Evolutionary conservation across 331 rosid species (phyloP), one percentile per base, ranked within the genome.

Genomic region (Stylosanthes scabra): DNA sequence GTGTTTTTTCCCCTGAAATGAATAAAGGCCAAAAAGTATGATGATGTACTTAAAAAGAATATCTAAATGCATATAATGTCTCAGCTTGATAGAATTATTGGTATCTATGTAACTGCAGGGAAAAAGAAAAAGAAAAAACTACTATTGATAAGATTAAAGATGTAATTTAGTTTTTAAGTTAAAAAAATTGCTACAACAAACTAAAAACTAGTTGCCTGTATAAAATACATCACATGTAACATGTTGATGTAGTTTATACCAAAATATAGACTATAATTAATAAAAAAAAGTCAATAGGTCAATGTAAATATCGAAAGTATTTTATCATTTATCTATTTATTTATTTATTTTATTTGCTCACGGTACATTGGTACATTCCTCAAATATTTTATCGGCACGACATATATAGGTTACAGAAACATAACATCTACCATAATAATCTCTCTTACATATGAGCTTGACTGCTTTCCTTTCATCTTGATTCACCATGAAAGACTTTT

Each of bases 371-470:
- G 5, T 11, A 28, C 57, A 8, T n/a, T 37, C 60, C 1, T 20
- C 25, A 20, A 20, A 20, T 20, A 20, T 20, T 20, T 20, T 20
- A 20, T 20, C 25, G 45, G 34, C 59, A 46, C 34, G 50, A 6
- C 68, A 72, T 29, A 15, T 8, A 31, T 8, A 3, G 25, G 58
- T 16, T 62, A 25, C 61, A 74, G 71, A 63, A 54, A 54, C 57
- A 41, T 74, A 57, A 50, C 37, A 63, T 31, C 64, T 13, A 63
- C 8, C 42, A 50, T 62, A 20, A 45, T 46, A 12, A 40, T 70
- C 12, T 56, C 15, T 13, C 46, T 9, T 61, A 14, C 29, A 8
- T 73, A 64, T 28, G 62, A 72, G 7, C 27, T 20, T 14, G 61
- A 60, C 51, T 39, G 55, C 8, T 39, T 50, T 51, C 34, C 71